Base-by-base conservation (phyloP, 1,284 basidiomycete genomes). In the Chalciporus sp. region DNA sequence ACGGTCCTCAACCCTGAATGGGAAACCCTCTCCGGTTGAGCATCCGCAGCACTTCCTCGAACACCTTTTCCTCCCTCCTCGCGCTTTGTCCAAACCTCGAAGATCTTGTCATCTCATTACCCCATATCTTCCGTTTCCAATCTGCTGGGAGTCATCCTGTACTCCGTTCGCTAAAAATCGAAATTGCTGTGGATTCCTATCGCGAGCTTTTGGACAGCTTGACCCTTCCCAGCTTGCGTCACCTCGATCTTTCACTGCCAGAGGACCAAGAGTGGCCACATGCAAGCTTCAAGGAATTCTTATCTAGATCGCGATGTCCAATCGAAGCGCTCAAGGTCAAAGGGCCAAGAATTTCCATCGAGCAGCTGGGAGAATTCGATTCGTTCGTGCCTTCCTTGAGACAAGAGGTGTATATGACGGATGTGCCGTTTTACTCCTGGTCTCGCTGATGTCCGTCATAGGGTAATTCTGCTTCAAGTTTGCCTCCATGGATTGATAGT, bases 381-480 rank as follows among this genome's bases (percentile, higher is more conserved):
- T 46, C 50, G 43, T 17, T 61, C 43, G 42, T 63, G 42, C 63
- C 63, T 2, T 61, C 53, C 17, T 40, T 65, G 51, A 63, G 47
- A 23, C 48, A 52, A 17, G 29, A 63, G 44, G 57, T 60, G 9
- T 26, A 23, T 23, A 23, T 23, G 23, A 6, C 23, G 23, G 23
- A 23, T 23, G 23, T 23, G 23, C 23, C 23, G 23, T 23, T 10
- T 11, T 31, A 31, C 29, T 11, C 29, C 7, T 31, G 29, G 29
- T 31, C 29, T 31, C 29, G 29, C 12, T 31, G 29, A 31, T 12
- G 10, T 3, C 29, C 10, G 4, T 11, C 12, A 7, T 31, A 31
- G 29, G 10, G 29, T 10, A 31, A 31, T 31, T 1, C 1, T 31
- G 10, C 8, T 11, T 12, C 29, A 31, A 31, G 8, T 31, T 31